phyloP scores from a whole-genome alignment of 495 filamentous ascomycete species.

The Tirmania nivea region DNA sequence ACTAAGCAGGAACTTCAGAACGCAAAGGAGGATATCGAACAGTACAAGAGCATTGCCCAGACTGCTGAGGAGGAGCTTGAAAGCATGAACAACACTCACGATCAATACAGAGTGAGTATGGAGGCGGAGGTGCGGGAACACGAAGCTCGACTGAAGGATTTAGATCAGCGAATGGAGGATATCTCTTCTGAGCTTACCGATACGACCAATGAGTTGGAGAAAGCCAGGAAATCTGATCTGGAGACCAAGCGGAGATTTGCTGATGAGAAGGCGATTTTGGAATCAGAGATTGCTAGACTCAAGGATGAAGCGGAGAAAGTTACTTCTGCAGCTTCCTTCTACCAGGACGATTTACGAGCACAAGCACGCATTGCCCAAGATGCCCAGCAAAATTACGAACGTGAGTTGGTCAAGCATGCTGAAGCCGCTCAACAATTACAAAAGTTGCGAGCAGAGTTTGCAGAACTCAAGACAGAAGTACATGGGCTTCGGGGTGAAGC shows the following conservation, averaged over 20 bases:
- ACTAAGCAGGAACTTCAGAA: constrained; percentile 54
- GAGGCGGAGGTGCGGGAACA: constrained; percentile 52
- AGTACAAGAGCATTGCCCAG: constrained; percentile 75
- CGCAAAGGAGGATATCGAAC: constrained; percentile 55
- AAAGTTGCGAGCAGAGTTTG: constrained; percentile 51
- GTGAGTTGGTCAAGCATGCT: constrained; percentile 79
- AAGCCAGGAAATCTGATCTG: constrained; percentile 51
- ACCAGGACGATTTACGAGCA: constrained; percentile 73
- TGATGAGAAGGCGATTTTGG: constrained; percentile 54
- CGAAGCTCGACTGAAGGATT: constrained; percentile 49
- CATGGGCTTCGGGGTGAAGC: constrained; percentile 50
- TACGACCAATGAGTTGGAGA: constrained; percentile 57
- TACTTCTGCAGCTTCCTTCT: constrained; percentile 48
- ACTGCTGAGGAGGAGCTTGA: constrained; percentile 72
- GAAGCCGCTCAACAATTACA: constrained; percentile 73
- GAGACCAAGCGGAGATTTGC: constrained; percentile 50
- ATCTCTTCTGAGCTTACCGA: constrained; percentile 56
- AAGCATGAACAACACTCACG: constrained; percentile 54
- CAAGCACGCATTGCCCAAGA: constrained; percentile 84
- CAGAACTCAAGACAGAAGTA: constrained; percentile 55
- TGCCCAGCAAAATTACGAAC: constrained; percentile 88
- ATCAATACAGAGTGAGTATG: constrained; percentile 69
- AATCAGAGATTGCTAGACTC: constrained; percentile 55
- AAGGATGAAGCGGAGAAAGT: constrained; percentile 72
- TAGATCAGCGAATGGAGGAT: constrained; percentile 62